These are phyloP conservation scores for Tripterygium wilfordii DNA, from an alignment of 177 flowering plant species.

Conservation along the genomic window DNA sequence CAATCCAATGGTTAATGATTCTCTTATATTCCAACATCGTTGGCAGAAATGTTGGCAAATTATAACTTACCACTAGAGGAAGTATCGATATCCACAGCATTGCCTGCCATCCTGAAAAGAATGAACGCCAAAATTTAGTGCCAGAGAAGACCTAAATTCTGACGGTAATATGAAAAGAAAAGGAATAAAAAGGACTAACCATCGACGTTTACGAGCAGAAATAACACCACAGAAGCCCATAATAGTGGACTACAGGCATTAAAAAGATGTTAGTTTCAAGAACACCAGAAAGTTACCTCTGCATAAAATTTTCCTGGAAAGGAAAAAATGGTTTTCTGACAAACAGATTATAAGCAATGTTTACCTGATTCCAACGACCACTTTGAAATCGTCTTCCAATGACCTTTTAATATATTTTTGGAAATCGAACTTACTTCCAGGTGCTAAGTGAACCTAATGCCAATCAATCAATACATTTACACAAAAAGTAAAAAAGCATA, in stretches of 20 bases:
- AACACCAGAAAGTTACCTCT: no score
- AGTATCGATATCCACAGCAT: constrained; percentile 54
- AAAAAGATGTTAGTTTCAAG: constrained; percentile 11
- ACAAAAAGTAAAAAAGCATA: no score
- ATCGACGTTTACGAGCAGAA: constrained; percentile 63
- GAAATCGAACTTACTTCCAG: constrained; percentile 89
- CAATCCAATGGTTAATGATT: constrained; percentile 3
- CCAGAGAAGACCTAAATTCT: not conserved
- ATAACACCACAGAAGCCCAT: constrained; percentile 69
- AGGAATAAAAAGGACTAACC: constrained; percentile 50
- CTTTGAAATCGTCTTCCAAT: constrained; percentile 96
- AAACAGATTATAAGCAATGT: not conserved
- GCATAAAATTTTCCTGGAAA: no score
- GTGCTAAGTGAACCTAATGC: constrained; percentile 95
- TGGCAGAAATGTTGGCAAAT: not conserved
- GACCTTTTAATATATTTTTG: constrained; percentile 94
- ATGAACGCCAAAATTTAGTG: not conserved
- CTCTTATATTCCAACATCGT: not conserved
- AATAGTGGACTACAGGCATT: constrained; percentile 56
- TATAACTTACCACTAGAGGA: constrained; percentile 70
- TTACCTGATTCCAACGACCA: constrained; percentile 91
- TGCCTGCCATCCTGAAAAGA: constrained; percentile 67
- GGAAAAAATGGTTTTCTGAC: no score
- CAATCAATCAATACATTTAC: not conserved
- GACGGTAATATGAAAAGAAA: not conserved